Evolutionary conservation across 305 asterid species (phyloP).

Genomic region (Withania somnifera): DNA sequence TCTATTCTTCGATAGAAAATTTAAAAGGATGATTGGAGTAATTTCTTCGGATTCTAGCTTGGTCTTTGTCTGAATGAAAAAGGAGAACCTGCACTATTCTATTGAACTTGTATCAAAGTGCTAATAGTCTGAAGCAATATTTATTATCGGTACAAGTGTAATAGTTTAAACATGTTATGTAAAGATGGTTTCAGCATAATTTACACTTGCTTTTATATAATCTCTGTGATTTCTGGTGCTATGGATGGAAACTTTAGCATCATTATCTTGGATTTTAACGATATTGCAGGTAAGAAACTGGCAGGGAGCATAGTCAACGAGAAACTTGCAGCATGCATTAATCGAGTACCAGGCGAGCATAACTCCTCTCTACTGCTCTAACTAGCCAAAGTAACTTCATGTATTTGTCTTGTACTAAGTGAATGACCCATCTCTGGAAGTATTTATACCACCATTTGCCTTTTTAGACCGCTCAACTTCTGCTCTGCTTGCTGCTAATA

Average conservation of each 20-base stretch:
- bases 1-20: neutral
- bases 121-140: neutral
- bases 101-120: neutral
- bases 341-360: constrained; percentile 67
- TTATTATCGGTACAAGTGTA: neutral
- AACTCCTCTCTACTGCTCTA: neutral
- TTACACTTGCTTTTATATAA: neutral
- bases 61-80: neutral
- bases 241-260: neutral
- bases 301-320: constrained; percentile 85
- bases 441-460: neutral
- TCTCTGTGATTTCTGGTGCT: neutral
- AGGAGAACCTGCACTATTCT: neutral
- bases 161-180: neutral
- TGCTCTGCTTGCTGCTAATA: neutral
- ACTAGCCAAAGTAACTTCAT: neutral
- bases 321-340: constrained; percentile 93
- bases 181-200: neutral
- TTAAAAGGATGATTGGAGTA: neutral
- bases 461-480: neutral
- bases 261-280: neutral
- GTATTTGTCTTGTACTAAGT: neutral
- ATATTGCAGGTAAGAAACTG: constrained; percentile 59
- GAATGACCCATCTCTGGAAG: neutral
- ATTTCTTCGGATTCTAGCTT: neutral